Evolutionary conservation across 345 rosid genomes (phyloP), one percentile per base, ranked within the genome.

Genomic region (Cardiospermum halicacabum): DNA sequence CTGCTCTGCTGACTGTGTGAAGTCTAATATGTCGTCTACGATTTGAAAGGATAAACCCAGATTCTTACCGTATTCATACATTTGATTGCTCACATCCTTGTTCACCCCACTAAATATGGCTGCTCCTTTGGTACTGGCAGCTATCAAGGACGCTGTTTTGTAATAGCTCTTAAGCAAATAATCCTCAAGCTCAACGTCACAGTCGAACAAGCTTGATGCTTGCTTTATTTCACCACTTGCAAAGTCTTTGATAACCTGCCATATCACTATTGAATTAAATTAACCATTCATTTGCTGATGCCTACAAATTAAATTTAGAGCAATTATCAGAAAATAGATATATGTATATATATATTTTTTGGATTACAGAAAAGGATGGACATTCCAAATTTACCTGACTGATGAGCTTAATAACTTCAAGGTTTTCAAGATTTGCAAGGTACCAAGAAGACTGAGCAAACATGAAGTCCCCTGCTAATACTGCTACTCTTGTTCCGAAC

Each of bases 151-250:
- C 22, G 99, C 96, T 45, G 99, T 94, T 72, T 91, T 94, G 71
- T 84, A 91, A 78, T 84, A 94, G 78, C 96, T 91, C 82, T 94
- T 94, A 68, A 85, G 77, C 75, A 94, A 67, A 74, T 94, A 94
- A 32, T 91, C 97, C 47, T 89, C 92, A 1, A 94, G 93, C 66
- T 83, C 62, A 0, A 83, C 39, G 36, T 91, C 90, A 34, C 96
- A 91, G 66, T 94, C 95, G n/a, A 94, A 94, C 75, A 94, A 74
- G 72, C 88, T 87, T 1, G 97, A 89, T 39, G 96, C 97, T 74
- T 94, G 99, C 83, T 87, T 91, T 72, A 94, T 94, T 85, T 94
- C 99, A 60, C 97, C 97, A 42, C 97, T 94, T 0, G 99, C 99
- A 60, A 94, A 94, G 75, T 94, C 99, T 79, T 94, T 91, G 65